phyloP scores from a whole-genome alignment of 164 flowering plant genomes.

The Paratinospora sagittata region DNA sequence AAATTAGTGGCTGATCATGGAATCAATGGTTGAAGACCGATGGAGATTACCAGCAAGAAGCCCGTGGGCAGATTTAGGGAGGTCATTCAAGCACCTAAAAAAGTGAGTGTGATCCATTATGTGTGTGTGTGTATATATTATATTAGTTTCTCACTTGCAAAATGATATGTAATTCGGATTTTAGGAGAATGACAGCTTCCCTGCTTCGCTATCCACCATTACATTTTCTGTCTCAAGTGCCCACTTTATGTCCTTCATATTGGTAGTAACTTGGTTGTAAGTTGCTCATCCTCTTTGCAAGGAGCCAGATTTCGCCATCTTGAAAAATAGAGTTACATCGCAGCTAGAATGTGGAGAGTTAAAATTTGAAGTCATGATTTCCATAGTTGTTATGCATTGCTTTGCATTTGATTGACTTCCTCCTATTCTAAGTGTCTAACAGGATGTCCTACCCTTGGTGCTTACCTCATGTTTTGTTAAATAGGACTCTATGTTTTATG shows the following conservation, averaged over 20 bases:
- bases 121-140: not conserved
- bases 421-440: not conserved
- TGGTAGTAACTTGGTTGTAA: not conserved
- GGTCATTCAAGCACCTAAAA: slow-evolving; percentile 70
- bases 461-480: too few species aligned
- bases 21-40: slow-evolving; percentile 48
- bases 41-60: slow-evolving; percentile 75
- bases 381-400: too few species aligned
- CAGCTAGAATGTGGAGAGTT: too few species aligned
- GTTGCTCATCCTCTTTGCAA: too few species aligned
- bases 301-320: too few species aligned
- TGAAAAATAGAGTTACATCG: too few species aligned
- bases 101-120: slow-evolving; percentile 28
- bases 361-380: too few species aligned
- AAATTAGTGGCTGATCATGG: slow-evolving; percentile 3
- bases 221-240: not conserved
- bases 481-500: too few species aligned
- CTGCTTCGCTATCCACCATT: not conserved
- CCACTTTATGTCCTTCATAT: not conserved
- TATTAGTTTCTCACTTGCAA: not conserved
- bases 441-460: too few species aligned
- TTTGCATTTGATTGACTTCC: too few species aligned
- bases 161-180: not conserved
- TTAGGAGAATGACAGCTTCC: not conserved
- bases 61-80: slow-evolving; percentile 70